Conservation (phyloP, 352 stramenopile genomes). For the Pythium aphanidermatum region DNA sequence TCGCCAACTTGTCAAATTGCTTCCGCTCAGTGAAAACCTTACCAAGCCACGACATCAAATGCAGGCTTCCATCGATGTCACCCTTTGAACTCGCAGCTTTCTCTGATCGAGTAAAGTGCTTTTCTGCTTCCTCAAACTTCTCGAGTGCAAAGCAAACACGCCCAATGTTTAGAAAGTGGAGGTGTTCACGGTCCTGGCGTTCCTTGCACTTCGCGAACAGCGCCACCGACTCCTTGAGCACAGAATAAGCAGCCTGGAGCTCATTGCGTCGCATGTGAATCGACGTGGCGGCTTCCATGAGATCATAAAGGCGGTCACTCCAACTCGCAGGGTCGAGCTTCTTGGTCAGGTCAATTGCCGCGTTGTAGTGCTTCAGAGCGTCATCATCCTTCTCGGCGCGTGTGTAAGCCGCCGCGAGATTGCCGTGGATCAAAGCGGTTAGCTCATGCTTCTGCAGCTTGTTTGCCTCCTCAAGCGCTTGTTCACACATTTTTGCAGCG, state of each 20-base stretch:
- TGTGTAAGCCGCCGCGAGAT: conserved; percentile 50
- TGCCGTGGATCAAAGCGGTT: conserved; percentile 60
- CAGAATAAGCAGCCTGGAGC: conserved; percentile 39
- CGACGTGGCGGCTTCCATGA: conserved; percentile 43
- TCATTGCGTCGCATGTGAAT: conserved; percentile 54
- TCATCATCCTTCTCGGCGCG: conserved; percentile 48
- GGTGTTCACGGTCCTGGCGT: conserved; percentile 33
- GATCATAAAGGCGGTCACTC: conserved; percentile 52
- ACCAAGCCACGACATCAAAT: conserved; percentile 43
- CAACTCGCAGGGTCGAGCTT: conserved; percentile 13
- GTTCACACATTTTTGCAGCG: conserved; percentile 37
- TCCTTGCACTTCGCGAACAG: conserved; percentile 36
- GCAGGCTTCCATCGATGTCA: conserved; percentile 34
- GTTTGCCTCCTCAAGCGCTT: conserved; percentile 42
- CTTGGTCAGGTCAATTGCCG: conserved; percentile 34
- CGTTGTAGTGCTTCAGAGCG: conserved; percentile 57
- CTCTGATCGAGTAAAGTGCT: conserved; percentile 34
- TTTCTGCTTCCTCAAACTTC: conserved; percentile 42
- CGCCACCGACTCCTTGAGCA: conserved; percentile 46
- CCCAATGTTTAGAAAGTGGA: conserved; percentile 51
- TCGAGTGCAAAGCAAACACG: conserved; percentile 47
- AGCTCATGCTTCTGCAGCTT: conserved; percentile 52
- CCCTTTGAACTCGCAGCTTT: conserved; percentile 23
- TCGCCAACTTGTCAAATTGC: conserved; percentile 15
- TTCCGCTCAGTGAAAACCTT: conserved; percentile 36